Evolutionary conservation across 768 basidiomycete species (phyloP).

Genomic region (Aureoboletus auriporus): DNA sequence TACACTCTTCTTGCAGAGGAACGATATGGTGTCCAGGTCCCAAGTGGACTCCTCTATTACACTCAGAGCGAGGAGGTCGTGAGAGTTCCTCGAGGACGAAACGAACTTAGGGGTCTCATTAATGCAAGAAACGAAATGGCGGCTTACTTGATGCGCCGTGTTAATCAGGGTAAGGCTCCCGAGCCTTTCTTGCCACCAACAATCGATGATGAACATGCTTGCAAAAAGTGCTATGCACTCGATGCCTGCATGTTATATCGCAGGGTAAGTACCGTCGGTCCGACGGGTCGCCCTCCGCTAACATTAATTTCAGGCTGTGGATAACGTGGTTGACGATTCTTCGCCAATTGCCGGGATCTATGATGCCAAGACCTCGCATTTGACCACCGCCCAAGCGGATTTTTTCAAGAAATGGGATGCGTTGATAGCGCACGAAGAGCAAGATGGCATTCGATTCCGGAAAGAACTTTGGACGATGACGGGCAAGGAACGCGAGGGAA

Average conservation of each 20-base stretch:
- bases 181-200: slow-evolving; percentile 80
- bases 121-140: slow-evolving; percentile 82
- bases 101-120: slow-evolving; percentile 85
- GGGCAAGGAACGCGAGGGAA: slow-evolving; percentile 71
- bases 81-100: slow-evolving; percentile 70
- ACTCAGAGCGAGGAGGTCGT: slow-evolving; percentile 89
- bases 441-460: slow-evolving; percentile 76
- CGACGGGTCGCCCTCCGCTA: not conserved
- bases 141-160: slow-evolving; percentile 61
- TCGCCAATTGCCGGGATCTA: slow-evolving; percentile 68
- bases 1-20: slow-evolving; percentile 90
- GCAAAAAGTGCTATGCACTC: slow-evolving; percentile 75
- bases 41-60: slow-evolving; percentile 87
- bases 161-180: slow-evolving; percentile 18
- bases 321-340: slow-evolving; percentile 49
- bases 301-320: slow-evolving; percentile 52
- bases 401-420: slow-evolving; percentile 94
- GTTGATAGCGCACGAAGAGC: slow-evolving; percentile 82
- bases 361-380: slow-evolving; percentile 73
- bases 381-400: slow-evolving; percentile 57
- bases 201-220: slow-evolving; percentile 75
- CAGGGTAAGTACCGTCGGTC: slow-evolving; percentile 44
- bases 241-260: slow-evolving; percentile 95
- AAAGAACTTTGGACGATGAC: slow-evolving; percentile 94
- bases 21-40: slow-evolving; percentile 80